Conservation (phyloP, 2,329 filamentous ascomycete genomes). For the Calonectria montana region DNA sequence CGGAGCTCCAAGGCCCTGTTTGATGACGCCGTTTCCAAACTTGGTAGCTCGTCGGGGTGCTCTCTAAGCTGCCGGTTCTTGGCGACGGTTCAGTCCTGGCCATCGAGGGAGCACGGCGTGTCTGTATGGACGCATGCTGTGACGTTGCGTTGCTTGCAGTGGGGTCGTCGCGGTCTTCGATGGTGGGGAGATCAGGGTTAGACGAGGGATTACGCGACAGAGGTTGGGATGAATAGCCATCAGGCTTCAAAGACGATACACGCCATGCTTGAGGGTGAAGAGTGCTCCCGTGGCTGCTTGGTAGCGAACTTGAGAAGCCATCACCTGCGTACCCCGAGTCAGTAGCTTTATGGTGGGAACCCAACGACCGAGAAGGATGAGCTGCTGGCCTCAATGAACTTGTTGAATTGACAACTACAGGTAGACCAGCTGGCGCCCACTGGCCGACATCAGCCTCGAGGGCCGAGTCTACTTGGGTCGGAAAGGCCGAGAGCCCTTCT, state of each 20-base stretch:
- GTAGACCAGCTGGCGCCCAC: conserved; percentile 26
- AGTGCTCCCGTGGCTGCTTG: conserved; percentile 29
- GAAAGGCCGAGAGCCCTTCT: conserved; percentile 2
- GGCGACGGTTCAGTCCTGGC: conserved; percentile 36
- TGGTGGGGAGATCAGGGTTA: conserved; percentile 13
- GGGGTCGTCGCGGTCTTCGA: conserved; percentile 2
- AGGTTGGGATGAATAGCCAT: conserved; percentile 36
- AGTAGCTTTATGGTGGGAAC: conserved; percentile 16
- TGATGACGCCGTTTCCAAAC: conserved; percentile 27
- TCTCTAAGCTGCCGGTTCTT: conserved; percentile 22
- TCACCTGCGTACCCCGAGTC: conserved; percentile 28
- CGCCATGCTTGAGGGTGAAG: conserved; percentile 30
- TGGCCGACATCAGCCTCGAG: conserved; percentile 28
- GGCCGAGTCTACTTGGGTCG: conserved; percentile 27
- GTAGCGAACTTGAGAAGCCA: conserved; percentile 26
- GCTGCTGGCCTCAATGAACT: conserved; percentile 22
- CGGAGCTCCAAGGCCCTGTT: conserved; percentile 30
- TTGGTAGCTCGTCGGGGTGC: conserved; percentile 23
- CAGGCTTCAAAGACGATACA: conserved; percentile 18
- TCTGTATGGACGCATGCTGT: conserved; percentile 7
- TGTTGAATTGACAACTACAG: conserved; percentile 29
- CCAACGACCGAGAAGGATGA: not conserved
- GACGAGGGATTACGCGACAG: conserved; percentile 33
- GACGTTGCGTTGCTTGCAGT: conserved; percentile 9
- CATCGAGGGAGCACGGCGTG: conserved; percentile 27